A percentile compares a stretch with the other conserved stretches of the same genome.
phyloP scores from a whole-genome alignment of 1,284 basidiomycete genomes.

The Pyrrhoderma lamaoense region DNA sequence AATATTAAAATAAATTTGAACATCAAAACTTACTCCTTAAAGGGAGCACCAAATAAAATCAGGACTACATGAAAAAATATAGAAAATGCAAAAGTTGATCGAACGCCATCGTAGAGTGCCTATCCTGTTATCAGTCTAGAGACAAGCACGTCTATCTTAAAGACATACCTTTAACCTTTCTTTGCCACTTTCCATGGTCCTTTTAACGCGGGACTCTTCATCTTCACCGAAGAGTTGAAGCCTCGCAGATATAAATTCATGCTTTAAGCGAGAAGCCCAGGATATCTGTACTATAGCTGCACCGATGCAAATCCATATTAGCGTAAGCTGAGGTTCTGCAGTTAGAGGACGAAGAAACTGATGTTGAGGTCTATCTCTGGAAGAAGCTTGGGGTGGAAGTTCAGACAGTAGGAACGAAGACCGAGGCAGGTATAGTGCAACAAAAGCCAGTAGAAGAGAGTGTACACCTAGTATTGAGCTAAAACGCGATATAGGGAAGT shows the following conservation, averaged over 20 bases:
- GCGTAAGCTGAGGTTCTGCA: conserved; percentile 49
- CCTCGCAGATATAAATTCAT: conserved; percentile 37
- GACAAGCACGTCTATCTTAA: background rate
- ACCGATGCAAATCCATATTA: conserved; percentile 56
- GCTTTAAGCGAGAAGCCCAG: conserved; percentile 64
- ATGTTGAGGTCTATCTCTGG: conserved; percentile 56
- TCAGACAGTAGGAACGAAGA: conserved; percentile 41
- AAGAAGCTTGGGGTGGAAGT: conserved; percentile 32
- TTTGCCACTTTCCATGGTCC: conserved; percentile 19
- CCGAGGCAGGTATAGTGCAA: conserved; percentile 59
- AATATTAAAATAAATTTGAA: conserved; percentile 6
- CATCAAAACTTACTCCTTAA: conserved; percentile 41
- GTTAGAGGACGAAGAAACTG: conserved; percentile 64
- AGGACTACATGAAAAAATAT: conserved; percentile 42
- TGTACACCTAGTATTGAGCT: conserved; percentile 70
- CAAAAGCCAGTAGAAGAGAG: conserved; percentile 57
- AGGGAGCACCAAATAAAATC: conserved; percentile 72
- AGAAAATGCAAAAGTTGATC: conserved; percentile 47
- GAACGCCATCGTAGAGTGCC: conserved; percentile 43
- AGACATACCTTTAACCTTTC: conserved; percentile 29
- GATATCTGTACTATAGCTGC: conserved; percentile 54
- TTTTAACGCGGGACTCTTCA: conserved; percentile 28
- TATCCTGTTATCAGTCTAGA: conserved; percentile 21
- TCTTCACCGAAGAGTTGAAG: conserved; percentile 17
- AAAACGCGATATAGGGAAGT: conserved; percentile 48